A percentile compares a stretch with the other conserved stretches of the same genome.
Evolutionary conservation across 805 yeast species (phyloP).

Genomic region (Candida krabiensis): DNA sequence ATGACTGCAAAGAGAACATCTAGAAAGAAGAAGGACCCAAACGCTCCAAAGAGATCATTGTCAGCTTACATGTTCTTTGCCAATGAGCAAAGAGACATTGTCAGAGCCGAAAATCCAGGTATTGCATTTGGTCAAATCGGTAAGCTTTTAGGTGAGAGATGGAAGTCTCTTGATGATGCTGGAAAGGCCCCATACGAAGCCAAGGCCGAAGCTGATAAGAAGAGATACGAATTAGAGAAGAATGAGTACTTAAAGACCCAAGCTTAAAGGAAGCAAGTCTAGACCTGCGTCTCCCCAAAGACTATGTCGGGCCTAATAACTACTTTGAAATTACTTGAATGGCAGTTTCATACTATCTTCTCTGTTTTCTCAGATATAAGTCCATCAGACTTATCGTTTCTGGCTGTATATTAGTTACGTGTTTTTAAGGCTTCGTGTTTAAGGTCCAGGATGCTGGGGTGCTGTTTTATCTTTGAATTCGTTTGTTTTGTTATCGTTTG

Average conservation of each 20-base stretch:
- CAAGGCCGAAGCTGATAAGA: conserved; percentile 94
- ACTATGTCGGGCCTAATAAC: background rate
- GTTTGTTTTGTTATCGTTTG: background rate
- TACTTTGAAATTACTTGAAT: background rate
- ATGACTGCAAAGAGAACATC: conserved; percentile 33
- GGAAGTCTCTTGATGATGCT: conserved; percentile 86
- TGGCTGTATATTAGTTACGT: conserved; percentile 24
- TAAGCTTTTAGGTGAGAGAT: conserved; percentile 89
- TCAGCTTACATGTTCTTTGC: conserved; percentile 99
- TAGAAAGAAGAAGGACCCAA: conserved; percentile 69
- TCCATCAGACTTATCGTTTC: conserved; percentile 3
- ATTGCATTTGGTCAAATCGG: conserved; percentile 95
- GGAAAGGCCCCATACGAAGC: conserved; percentile 89
- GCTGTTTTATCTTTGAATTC: background rate
- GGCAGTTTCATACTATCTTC: background rate
- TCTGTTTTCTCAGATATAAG: conserved; percentile 2
- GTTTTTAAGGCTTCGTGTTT: conserved; percentile 12
- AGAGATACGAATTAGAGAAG: conserved; percentile 96
- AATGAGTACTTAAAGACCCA: conserved; percentile 63
- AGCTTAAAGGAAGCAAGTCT: conserved; percentile 7
- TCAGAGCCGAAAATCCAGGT: conserved; percentile 95
- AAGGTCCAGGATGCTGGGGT: background rate
- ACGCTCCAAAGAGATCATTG: conserved; percentile 98
- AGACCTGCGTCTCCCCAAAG: background rate
- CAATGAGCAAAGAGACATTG: conserved; percentile 93